Evolutionary conservation across 495 filamentous ascomycete genomes (phyloP).

Genomic region (Pseudotulostoma volvatum): DNA sequence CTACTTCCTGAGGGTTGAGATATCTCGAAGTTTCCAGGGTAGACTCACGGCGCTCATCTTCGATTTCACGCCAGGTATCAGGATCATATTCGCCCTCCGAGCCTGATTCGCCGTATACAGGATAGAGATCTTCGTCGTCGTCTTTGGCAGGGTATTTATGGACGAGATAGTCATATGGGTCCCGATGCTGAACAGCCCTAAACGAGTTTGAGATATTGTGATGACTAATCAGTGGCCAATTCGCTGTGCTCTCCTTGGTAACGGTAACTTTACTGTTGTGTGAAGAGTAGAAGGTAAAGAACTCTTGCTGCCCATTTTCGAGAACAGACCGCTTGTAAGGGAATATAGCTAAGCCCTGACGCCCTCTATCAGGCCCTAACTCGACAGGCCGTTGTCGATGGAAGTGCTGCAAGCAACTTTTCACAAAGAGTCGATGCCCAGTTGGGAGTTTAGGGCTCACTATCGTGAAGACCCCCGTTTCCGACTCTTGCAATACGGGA

Average conservation of each 20-base stretch:
- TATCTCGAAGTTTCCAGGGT: constrained; percentile 5
- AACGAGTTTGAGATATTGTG: neutral
- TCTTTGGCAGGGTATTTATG: constrained; percentile 28
- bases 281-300: constrained; percentile 15
- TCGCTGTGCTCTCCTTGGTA: constrained; percentile 9
- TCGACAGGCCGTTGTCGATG: constrained; percentile 10
- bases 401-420: constrained; percentile 11
- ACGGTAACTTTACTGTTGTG: constrained; percentile 10
- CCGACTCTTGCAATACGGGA: constrained; percentile 6
- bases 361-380: constrained; percentile 2
- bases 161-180: constrained; percentile 23
- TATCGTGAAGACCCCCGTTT: constrained; percentile 7
- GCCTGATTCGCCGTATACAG: constrained; percentile 50
- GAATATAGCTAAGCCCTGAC: constrained; percentile 10
- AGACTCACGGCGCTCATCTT: constrained; percentile 29
- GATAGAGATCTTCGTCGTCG: constrained; percentile 34
- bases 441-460: constrained; percentile 8
- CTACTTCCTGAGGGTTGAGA: constrained; percentile 32
- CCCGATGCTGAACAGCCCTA: neutral
- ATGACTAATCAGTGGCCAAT: neutral
- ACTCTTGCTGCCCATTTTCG: constrained; percentile 3
- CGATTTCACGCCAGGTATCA: constrained; percentile 46
- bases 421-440: constrained; percentile 14
- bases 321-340: constrained; percentile 10
- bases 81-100: constrained; percentile 37